A percentile compares a stretch with the other conserved stretches of the same genome.
These are phyloP conservation scores for Leucocoprinus birnbaumii DNA, from an alignment of 768 basidiomycete species.

Conservation along the genomic window DNA sequence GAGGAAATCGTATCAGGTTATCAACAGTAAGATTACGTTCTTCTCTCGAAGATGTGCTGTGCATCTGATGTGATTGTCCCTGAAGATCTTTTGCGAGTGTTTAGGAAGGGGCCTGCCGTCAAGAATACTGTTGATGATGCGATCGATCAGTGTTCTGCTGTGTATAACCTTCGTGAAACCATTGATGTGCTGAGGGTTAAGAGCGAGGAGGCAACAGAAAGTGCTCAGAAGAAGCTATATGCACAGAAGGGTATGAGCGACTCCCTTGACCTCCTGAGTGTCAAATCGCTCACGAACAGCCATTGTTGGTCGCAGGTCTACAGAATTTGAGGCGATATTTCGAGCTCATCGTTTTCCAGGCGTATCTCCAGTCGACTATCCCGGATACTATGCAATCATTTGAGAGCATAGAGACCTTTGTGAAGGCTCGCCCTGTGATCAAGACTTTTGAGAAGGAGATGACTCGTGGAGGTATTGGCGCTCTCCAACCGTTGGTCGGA, in stretches of 20 bases:
- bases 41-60: no score
- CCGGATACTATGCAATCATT: slow-evolving; percentile 78
- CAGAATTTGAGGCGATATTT: slow-evolving; percentile 85
- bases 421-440: slow-evolving; percentile 87
- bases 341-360: slow-evolving; percentile 83
- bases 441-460: slow-evolving; percentile 95
- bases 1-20: background rate
- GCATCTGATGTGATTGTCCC: background rate
- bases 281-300: no score
- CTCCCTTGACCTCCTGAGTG: no score
- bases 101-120: slow-evolving; percentile 82
- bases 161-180: slow-evolving; percentile 82
- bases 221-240: slow-evolving; percentile 60
- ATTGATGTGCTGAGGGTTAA: slow-evolving; percentile 80
- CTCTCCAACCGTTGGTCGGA: slow-evolving; percentile 79
- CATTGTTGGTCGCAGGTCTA: slow-evolving; percentile 53
- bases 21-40: slow-evolving; percentile 9
- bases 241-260: slow-evolving; percentile 76
- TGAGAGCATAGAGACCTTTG: slow-evolving; percentile 78
- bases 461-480: slow-evolving; percentile 69
- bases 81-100: slow-evolving; percentile 77
- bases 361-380: slow-evolving; percentile 78
- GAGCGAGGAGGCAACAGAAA: slow-evolving; percentile 77
- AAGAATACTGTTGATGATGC: slow-evolving; percentile 86
- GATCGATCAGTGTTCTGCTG: slow-evolving; percentile 80